phyloP scores from a whole-genome alignment of 768 basidiomycete species.

The Collybia nuda region DNA sequence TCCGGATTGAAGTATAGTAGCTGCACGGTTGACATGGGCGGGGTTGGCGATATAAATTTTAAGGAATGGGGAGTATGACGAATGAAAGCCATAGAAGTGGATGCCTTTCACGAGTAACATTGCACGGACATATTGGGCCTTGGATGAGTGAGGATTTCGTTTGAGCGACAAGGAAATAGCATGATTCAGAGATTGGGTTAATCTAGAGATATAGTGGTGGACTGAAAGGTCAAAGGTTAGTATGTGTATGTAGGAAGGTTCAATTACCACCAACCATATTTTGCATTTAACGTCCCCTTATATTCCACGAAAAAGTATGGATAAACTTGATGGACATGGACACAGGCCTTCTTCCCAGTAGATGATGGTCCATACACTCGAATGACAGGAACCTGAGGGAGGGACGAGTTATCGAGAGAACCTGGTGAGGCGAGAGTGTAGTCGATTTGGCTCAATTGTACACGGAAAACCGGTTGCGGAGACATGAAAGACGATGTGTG shows the following conservation, averaged over 20 bases:
- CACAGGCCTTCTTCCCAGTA: conserved; percentile 72
- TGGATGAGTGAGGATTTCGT: conserved; percentile 60
- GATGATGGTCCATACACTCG: conserved; percentile 87
- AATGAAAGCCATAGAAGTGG: conserved; percentile 93
- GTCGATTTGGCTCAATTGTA: conserved; percentile 62
- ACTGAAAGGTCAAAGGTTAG: conserved; percentile 44
- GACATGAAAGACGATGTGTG: neutral
- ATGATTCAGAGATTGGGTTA: conserved; percentile 78
- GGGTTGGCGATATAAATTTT: conserved; percentile 83
- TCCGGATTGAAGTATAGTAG: conserved; percentile 78
- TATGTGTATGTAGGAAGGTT: conserved; percentile 1
- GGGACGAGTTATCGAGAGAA: conserved; percentile 58
- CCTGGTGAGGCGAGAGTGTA: conserved; percentile 58
- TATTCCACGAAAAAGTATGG: conserved; percentile 95
- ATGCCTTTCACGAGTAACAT: conserved; percentile 90
- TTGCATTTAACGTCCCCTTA: conserved; percentile 59
- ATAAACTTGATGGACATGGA: conserved; percentile 91
- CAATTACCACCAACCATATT: conserved; percentile 45
- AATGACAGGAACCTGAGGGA: conserved; percentile 74
- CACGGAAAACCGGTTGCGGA: conserved; percentile 30
- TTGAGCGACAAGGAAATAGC: conserved; percentile 83
- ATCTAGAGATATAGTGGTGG: conserved; percentile 62
- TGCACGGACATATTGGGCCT: conserved; percentile 66
- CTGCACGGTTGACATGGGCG: conserved; percentile 60
- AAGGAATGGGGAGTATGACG: conserved; percentile 82